These are phyloP conservation scores for Penicillium psychrofluorescens DNA, from an alignment of 495 filamentous ascomycete species.

Conservation along the genomic window DNA sequence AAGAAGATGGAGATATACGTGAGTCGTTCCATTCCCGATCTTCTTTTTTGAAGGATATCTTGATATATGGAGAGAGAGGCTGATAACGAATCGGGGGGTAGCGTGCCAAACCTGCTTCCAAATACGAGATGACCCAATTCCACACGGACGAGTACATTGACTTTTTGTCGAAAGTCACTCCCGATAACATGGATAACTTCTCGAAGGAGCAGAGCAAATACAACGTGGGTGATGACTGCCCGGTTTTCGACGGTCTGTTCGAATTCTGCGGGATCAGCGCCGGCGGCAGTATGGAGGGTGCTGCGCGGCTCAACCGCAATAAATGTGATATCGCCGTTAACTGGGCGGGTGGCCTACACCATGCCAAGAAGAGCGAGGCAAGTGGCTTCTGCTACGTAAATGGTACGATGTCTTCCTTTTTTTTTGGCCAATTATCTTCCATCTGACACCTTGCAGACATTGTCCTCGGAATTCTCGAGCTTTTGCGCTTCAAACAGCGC, in stretches of 20 bases:
- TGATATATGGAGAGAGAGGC: no score
- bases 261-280: slow-evolving; percentile 98
- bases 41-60: background rate
- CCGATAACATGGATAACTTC: slow-evolving; percentile 96
- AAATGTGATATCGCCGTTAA: slow-evolving; percentile 98
- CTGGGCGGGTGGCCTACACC: slow-evolving; percentile 95
- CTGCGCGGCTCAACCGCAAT: slow-evolving; percentile 80
- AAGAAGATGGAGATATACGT: slow-evolving; percentile 99
- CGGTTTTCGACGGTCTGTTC: slow-evolving; percentile 95
- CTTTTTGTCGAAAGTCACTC: slow-evolving; percentile 91
- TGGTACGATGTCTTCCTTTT: slow-evolving; percentile 45
- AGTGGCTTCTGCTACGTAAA: slow-evolving; percentile 99
- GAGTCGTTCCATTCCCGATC: slow-evolving; percentile 28
- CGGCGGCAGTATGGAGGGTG: slow-evolving; percentile 95
- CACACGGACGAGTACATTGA: slow-evolving; percentile 99
- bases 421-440: background rate
- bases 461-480: slow-evolving; percentile 89
- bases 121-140: slow-evolving; percentile 98
- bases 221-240: slow-evolving; percentile 97
- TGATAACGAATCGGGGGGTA: slow-evolving; percentile 22
- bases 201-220: slow-evolving; percentile 91
- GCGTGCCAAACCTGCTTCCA: slow-evolving; percentile 95
- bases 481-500: slow-evolving; percentile 87
- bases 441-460: slow-evolving; percentile 57
- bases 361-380: slow-evolving; percentile 95